phyloP scores from a whole-genome alignment of 441 rosid genomes.

The Aquilaria agallochum region DNA sequence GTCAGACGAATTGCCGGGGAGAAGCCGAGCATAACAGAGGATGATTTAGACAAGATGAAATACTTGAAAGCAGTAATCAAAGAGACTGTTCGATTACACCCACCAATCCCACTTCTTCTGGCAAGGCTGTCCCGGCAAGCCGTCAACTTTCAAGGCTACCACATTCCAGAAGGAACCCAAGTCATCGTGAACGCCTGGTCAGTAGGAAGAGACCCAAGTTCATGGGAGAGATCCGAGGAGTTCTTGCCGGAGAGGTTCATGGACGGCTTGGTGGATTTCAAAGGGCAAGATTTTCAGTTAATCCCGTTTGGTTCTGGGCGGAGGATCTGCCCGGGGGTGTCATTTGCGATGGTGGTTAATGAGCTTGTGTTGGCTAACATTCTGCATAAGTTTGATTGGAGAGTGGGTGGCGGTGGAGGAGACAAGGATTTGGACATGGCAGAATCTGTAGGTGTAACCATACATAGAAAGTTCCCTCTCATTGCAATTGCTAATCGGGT shows the following conservation, averaged over 20 bases:
- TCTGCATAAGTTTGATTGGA: constrained; percentile 21
- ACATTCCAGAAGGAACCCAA: constrained; percentile 16
- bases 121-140: constrained; percentile 11
- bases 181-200: constrained; percentile 22
- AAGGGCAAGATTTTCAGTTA: constrained; percentile 15
- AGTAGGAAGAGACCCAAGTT: constrained; percentile 19
- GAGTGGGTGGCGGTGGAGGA: constrained; percentile 11
- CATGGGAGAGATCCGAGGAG: constrained; percentile 22
- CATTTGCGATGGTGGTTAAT: constrained; percentile 9
- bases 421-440: constrained; percentile 12
- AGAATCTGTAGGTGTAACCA: constrained; percentile 10
- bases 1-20: constrained; percentile 8
- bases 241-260: constrained; percentile 24
- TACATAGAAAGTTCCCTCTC: constrained; percentile 16
- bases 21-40: constrained; percentile 8
- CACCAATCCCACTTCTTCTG: constrained; percentile 9
- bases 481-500: constrained; percentile 12
- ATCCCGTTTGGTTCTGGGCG: constrained; percentile 27
- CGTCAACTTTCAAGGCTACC: constrained; percentile 17
- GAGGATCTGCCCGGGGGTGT: constrained; percentile 19
- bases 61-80: constrained; percentile 30
- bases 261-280: background rate
- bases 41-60: constrained; percentile 10
- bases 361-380: constrained; percentile 25
- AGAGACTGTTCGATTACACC: constrained; percentile 18